phyloP scores from a whole-genome alignment of 805 yeast species.

The Cyberlindnera subsufficiens region DNA sequence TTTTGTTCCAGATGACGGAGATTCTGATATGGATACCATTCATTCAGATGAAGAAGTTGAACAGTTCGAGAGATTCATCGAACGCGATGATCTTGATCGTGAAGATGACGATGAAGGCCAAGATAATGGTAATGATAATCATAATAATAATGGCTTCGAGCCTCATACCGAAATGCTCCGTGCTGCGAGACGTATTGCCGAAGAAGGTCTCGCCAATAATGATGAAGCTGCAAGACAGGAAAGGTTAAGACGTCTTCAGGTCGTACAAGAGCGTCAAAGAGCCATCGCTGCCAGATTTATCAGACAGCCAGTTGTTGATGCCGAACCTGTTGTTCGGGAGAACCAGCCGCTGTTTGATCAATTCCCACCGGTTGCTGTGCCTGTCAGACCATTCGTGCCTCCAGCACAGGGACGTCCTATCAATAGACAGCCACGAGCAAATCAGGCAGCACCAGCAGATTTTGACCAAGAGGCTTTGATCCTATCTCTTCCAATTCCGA shows the following conservation, averaged over 20 bases:
- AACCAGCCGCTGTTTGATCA: conserved; percentile 4
- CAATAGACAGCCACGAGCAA: neutral
- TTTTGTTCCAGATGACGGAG: conserved; percentile 20
- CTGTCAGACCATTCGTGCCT: conserved; percentile 6
- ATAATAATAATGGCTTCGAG: conserved; percentile 1
- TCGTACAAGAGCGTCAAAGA: too few relatives aligned
- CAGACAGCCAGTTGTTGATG: too few relatives aligned
- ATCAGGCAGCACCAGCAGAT: neutral
- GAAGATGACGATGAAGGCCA: conserved; percentile 8
- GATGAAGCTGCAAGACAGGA: too few relatives aligned
- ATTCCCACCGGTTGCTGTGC: conserved; percentile 12
- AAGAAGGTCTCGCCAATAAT: too few relatives aligned
- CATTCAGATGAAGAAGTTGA: conserved; percentile 8
- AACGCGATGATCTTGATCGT: conserved; percentile 6
- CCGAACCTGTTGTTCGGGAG: neutral
- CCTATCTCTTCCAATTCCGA: conserved; percentile 10
- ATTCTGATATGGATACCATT: conserved; percentile 10
- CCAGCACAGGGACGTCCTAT: neutral
- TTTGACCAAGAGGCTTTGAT: conserved; percentile 15
- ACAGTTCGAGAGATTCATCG: conserved; percentile 12
- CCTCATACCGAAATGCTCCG: neutral
- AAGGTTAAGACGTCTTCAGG: too few relatives aligned
- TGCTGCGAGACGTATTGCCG: too few relatives aligned
- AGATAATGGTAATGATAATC: conserved; percentile 5
- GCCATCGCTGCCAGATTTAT: too few relatives aligned